Conservation (phyloP, 768 basidiomycete species). For the Rhizopogon rudus region DNA sequence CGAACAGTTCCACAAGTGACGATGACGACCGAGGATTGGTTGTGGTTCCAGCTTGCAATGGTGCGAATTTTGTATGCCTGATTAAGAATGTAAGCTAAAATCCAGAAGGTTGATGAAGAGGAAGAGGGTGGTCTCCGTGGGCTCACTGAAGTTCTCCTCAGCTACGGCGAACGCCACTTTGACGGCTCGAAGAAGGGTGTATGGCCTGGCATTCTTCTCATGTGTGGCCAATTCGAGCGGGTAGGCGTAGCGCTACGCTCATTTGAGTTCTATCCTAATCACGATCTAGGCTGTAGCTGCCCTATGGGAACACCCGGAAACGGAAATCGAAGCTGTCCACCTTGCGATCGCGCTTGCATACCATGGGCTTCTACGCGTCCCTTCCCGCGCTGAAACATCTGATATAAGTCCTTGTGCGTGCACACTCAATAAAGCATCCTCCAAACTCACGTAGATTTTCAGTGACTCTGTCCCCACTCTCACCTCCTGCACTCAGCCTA, state of each 20-base stretch:
- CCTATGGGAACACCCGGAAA: constrained; percentile 80
- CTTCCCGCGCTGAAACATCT: constrained; percentile 74
- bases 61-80: constrained; percentile 27
- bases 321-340: constrained; percentile 92
- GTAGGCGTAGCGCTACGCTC: constrained; percentile 35
- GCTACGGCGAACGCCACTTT: constrained; percentile 81
- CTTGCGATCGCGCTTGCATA: constrained; percentile 89
- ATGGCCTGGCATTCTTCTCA: constrained; percentile 81
- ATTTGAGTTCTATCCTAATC: neutral
- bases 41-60: constrained; percentile 95
- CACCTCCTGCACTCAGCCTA: constrained; percentile 71
- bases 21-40: constrained; percentile 93
- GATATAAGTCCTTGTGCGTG: constrained; percentile 78
- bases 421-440: neutral
- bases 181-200: constrained; percentile 60
- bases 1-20: constrained; percentile 83
- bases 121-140: constrained; percentile 72
- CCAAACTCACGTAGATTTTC: neutral
- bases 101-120: constrained; percentile 66
- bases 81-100: neutral
- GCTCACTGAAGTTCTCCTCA: constrained; percentile 68
- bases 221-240: constrained; percentile 93
- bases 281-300: constrained; percentile 78
- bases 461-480: constrained; percentile 71
- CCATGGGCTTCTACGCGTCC: constrained; percentile 85